These are phyloP conservation scores for Hypomontagnella submonticulosa DNA, from an alignment of 495 filamentous ascomycete genomes.

Conservation along the genomic window DNA sequence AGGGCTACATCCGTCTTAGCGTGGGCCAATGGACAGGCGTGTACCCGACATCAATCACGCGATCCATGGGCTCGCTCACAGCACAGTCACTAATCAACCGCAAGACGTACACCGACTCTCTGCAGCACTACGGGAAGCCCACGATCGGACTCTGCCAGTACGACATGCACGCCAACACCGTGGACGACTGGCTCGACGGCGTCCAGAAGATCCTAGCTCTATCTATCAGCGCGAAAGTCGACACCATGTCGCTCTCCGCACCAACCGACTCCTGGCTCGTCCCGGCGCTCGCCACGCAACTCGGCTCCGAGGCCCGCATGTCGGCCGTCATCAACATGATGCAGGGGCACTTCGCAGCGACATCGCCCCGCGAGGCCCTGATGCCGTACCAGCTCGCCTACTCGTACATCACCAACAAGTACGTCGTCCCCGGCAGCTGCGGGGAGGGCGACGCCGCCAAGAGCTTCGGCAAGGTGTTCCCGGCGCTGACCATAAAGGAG, in stretches of 20 bases:
- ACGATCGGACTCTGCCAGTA: slow-evolving; percentile 44
- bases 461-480: slow-evolving; percentile 32
- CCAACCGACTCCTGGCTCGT: slow-evolving; percentile 57
- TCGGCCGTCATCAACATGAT: slow-evolving; percentile 57
- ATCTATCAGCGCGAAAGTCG: slow-evolving; percentile 66
- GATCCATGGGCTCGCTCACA: slow-evolving; percentile 49
- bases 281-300: slow-evolving; percentile 45
- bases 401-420: slow-evolving; percentile 47
- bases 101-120: slow-evolving; percentile 47
- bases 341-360: slow-evolving; percentile 51
- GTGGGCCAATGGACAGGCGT: slow-evolving; percentile 46
- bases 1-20: slow-evolving; percentile 44
- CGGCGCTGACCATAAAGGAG: slow-evolving; percentile 36
- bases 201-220: slow-evolving; percentile 57
- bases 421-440: slow-evolving; percentile 30
- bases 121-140: slow-evolving; percentile 50
- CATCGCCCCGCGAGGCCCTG: slow-evolving; percentile 50
- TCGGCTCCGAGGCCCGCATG: slow-evolving; percentile 54
- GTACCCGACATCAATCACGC: slow-evolving; percentile 52
- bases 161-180: slow-evolving; percentile 31
- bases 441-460: slow-evolving; percentile 24
- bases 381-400: slow-evolving; percentile 50
- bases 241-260: slow-evolving; percentile 64
- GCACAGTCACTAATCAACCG: slow-evolving; percentile 54
- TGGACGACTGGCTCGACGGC: slow-evolving; percentile 48